Percentiles rank a stretch among this genome's conserved stretches.
Conservation (phyloP, 805 yeast species). For the Lipomyces sp. region DNA sequence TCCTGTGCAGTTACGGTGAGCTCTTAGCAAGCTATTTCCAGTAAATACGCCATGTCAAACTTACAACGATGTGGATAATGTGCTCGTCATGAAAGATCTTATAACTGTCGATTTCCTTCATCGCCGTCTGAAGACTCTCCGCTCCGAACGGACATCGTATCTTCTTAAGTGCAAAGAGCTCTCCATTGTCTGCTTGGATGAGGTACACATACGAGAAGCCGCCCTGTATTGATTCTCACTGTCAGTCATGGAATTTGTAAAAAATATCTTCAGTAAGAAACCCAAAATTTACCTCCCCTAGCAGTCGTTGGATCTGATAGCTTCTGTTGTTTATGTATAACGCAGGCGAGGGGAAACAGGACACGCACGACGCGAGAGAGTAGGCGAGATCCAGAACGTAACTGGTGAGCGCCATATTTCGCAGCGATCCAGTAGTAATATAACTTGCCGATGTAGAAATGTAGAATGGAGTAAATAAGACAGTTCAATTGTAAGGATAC, state of each 20-base stretch:
- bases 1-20: conserved; percentile 40
- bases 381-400: conserved; percentile 34
- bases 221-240: too few relatives aligned
- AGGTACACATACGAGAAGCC: conserved; percentile 84
- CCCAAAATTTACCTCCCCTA: conserved; percentile 59
- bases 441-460: too few relatives aligned
- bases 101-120: conserved; percentile 74
- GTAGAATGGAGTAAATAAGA: too few relatives aligned
- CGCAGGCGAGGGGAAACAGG: conserved; percentile 50
- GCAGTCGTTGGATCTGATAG: conserved; percentile 62
- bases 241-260: too few relatives aligned
- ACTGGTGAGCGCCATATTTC: conserved; percentile 15
- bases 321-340: conserved; percentile 58
- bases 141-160: conserved; percentile 85
- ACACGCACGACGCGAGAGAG: conserved; percentile 38
- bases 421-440: too few relatives aligned
- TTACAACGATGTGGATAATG: conserved; percentile 55
- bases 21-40: neutral
- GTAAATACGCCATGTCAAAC: neutral
- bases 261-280: neutral
- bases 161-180: conserved; percentile 71
- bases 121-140: conserved; percentile 66
- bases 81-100: conserved; percentile 65
- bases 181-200: conserved; percentile 51
- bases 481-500: too few relatives aligned